phyloP scores from a whole-genome alignment of 2,329 filamentous ascomycete species.

The Mariannaea sp. region DNA sequence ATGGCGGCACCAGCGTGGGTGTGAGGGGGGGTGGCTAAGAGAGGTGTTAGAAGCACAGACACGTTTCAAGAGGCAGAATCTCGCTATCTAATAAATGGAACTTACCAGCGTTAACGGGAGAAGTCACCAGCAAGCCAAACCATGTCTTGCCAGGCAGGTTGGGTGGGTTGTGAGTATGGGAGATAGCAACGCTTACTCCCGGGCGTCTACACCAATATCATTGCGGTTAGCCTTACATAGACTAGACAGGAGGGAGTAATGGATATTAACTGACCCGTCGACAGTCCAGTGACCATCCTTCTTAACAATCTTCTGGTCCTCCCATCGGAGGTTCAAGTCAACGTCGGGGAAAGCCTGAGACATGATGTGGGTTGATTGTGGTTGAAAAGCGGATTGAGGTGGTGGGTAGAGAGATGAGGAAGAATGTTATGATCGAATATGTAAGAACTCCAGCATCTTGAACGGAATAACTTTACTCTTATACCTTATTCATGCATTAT shows the following conservation, averaged over 20 bases:
- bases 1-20: constrained; percentile 21
- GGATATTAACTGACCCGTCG: constrained; percentile 26
- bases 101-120: constrained; percentile 20
- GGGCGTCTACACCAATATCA: constrained; percentile 10
- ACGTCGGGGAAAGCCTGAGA: constrained; percentile 10
- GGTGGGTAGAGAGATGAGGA: background rate
- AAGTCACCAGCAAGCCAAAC: constrained; percentile 18
- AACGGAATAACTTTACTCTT: background rate
- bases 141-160: constrained; percentile 18
- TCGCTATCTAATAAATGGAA: background rate
- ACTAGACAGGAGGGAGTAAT: too few relatives aligned
- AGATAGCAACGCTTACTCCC: constrained; percentile 14
- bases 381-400: background rate
- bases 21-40: constrained; percentile 21
- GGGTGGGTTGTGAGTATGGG: constrained; percentile 15
- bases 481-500: background rate
- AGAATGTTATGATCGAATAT: background rate
- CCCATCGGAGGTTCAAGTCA: constrained; percentile 24
- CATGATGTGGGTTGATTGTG: too few relatives aligned
- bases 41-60: background rate
- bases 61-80: background rate
- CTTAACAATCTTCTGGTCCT: constrained; percentile 26
- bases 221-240: rapidly evolving
- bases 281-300: constrained; percentile 25
- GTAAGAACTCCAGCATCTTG: background rate